Percentiles rank a stretch among this genome's conserved stretches.
These are phyloP conservation scores for Aspergillus ochraceus DNA, from an alignment of 2,329 filamentous ascomycete species.

Conservation along the genomic window DNA sequence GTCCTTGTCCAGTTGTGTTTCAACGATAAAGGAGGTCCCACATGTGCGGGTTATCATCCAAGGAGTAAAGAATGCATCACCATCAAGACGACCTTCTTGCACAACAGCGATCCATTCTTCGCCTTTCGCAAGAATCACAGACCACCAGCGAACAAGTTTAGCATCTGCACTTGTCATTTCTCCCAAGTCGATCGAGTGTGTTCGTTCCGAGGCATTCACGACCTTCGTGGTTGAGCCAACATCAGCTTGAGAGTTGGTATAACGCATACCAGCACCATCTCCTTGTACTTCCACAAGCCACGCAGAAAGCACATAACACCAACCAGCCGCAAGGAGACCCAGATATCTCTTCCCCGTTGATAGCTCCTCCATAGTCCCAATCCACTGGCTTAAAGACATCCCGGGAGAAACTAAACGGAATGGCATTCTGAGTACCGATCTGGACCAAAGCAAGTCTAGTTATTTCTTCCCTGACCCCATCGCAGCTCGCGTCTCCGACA, in stretches of 20 bases:
- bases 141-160: slow-evolving; percentile 17
- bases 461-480: slow-evolving; percentile 7
- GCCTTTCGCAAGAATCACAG: slow-evolving; percentile 14
- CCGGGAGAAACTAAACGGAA: slow-evolving; percentile 9
- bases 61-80: slow-evolving; percentile 10
- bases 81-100: neutral
- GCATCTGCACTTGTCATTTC: slow-evolving; percentile 6
- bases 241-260: slow-evolving; percentile 6
- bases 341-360: too few species aligned
- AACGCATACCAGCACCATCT: slow-evolving; percentile 9
- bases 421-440: slow-evolving; percentile 6
- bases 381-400: slow-evolving; percentile 6
- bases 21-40: neutral
- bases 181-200: slow-evolving; percentile 13
- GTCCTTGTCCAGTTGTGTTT: neutral
- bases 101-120: slow-evolving; percentile 18
- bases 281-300: slow-evolving; percentile 16
- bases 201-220: neutral
- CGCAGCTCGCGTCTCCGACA: slow-evolving; percentile 6
- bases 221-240: neutral
- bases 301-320: slow-evolving; percentile 18
- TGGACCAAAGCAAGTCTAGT: neutral
- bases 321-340: slow-evolving; percentile 13
- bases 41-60: slow-evolving; percentile 13
- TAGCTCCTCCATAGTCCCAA: slow-evolving; percentile 1